Conservation (phyloP, 2,329 filamentous ascomycete species). For the Claviceps sp. region DNA sequence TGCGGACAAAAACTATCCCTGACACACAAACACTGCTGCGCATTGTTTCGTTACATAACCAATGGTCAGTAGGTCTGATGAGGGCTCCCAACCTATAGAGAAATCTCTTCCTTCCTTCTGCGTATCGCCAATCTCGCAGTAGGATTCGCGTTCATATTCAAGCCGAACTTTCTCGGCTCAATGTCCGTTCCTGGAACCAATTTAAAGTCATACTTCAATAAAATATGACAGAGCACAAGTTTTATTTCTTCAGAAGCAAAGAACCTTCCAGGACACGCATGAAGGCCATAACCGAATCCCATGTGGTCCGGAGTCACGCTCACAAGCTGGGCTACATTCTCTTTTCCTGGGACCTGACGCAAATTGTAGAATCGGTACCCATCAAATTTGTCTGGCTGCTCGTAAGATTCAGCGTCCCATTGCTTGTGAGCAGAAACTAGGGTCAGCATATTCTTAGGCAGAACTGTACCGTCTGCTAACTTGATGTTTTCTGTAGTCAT, state of each 20-base stretch:
- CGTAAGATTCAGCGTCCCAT: not conserved
- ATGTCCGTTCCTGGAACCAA: not conserved
- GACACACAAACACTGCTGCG: too few species aligned
- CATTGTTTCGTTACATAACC: too few species aligned
- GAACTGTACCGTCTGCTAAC: constrained; percentile 9
- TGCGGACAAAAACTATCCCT: too few species aligned
- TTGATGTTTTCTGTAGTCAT: constrained; percentile 5
- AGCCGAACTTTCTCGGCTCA: not conserved
- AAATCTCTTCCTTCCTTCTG: not conserved
- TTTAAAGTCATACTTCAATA: not conserved
- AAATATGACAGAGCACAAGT: not conserved
- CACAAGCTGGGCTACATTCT: constrained; percentile 15
- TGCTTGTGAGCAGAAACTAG: not conserved
- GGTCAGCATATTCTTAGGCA: not conserved
- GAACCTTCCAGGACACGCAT: constrained; percentile 26
- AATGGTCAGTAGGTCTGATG: too few species aligned
- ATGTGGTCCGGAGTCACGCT: constrained; percentile 15
- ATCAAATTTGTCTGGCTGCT: constrained; percentile 7
- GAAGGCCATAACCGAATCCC: constrained; percentile 24
- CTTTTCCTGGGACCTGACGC: constrained; percentile 2
- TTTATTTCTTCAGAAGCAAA: constrained; percentile 25
- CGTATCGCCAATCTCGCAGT: not conserved
- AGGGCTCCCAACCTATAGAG: not conserved
- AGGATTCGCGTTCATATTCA: not conserved
- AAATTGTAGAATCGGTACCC: constrained; percentile 10